Evolutionary conservation across 2,329 filamentous ascomycete species (phyloP).

Genomic region (Colletotrichum cordylinicola): DNA sequence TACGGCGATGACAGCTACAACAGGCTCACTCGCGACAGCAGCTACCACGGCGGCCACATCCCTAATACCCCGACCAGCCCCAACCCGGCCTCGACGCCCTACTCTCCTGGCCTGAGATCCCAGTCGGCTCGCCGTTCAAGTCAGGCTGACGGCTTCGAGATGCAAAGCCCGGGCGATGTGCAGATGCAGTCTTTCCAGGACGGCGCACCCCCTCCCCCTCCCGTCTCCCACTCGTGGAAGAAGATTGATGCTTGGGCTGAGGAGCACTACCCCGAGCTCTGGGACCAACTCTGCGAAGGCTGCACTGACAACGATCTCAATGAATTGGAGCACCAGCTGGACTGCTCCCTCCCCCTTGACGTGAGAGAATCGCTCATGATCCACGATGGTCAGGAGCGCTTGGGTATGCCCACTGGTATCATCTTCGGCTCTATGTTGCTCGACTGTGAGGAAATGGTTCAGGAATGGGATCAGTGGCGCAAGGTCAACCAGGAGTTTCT

Average conservation of each 20-base stretch:
- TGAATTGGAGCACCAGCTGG: constrained; percentile 93
- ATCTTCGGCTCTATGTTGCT: constrained; percentile 95
- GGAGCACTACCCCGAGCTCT: constrained; percentile 93
- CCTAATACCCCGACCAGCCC: constrained; percentile 55
- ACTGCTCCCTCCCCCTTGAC: constrained; percentile 92
- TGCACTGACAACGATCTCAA: constrained; percentile 95
- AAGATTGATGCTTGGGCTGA: constrained; percentile 95
- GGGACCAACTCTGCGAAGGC: constrained; percentile 90
- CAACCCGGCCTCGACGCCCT: constrained; percentile 69
- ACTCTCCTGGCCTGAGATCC: constrained; percentile 91
- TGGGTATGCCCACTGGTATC: constrained; percentile 87
- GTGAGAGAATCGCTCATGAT: constrained; percentile 88
- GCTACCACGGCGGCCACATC: constrained; percentile 66
- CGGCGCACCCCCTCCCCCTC: constrained; percentile 87
- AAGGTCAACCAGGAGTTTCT: constrained; percentile 91
- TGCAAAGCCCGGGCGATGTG: constrained; percentile 80
- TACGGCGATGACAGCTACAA: constrained; percentile 73
- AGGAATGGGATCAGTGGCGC: constrained; percentile 98
- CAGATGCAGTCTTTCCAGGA: constrained; percentile 97
- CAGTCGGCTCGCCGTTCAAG: constrained; percentile 70
- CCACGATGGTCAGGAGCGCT: constrained; percentile 97
- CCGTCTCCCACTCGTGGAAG: constrained; percentile 88
- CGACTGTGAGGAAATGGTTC: constrained; percentile 96
- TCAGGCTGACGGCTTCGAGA: constrained; percentile 72
- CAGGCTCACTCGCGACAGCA: constrained; percentile 43